Evolutionary conservation across 768 basidiomycete species (phyloP), one percentile per base, ranked within the genome.

Genomic region (Imleria badia): DNA sequence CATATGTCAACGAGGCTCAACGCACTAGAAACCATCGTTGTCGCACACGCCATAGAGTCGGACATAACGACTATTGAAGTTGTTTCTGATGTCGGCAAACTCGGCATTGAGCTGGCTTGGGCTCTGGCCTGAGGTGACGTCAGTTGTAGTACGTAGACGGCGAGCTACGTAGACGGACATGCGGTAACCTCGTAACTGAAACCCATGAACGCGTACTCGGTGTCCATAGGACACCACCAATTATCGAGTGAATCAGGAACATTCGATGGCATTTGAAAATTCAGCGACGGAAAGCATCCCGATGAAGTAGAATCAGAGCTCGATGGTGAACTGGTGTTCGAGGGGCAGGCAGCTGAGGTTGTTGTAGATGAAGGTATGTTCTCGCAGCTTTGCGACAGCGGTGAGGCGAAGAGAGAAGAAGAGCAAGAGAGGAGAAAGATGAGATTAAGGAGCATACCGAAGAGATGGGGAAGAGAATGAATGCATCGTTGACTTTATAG

Each of bases 201-300:
- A 0, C 87, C 89, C 46, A 90, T 70, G 65, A 91, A 91, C 0
- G 81, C 89, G 60, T 88, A 89, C 65, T 91, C 89, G 1, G 79
- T 81, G 50, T 72, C 69, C 35, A 72, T 65, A 52, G 79, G 66
- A 64, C 89, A 91, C 89, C 87, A 86, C 84, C 84, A 86, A 47
- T 75, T 72, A 11, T 71, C 69, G 33, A 75, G 52, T 2, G 78
- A 78, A 1, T 66, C 52, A 0, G 86, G 85, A 9, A 79, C 64
- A 2, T 62, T 44, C 2, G 67, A 62, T 4, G 87, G 88, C 82
- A 82, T 87, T 11, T 59, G 65, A 61, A 87, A 88, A 2, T 73
- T 63, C 35, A 77, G 46, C 20, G 72, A 68, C 33, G 75, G 77
- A 61, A 73, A 76, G 48, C 78, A 79, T n/a, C 35, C 19, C 6